phyloP scores from a whole-genome alignment of 257 asterid genomes.

The Scutellaria galericulata region DNA sequence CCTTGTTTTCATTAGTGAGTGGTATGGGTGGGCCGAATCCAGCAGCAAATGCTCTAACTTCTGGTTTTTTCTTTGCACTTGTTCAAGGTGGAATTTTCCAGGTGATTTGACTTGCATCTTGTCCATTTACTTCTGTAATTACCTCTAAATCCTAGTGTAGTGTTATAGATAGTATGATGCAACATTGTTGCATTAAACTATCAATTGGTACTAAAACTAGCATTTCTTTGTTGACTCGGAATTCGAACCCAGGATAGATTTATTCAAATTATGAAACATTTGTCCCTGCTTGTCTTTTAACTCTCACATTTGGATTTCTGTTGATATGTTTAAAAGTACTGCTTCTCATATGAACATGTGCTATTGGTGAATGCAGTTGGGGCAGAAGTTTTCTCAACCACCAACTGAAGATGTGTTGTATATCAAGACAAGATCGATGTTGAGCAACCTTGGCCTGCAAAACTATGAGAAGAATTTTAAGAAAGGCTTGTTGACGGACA shows the following conservation, averaged over 20 bases:
- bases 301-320: background rate
- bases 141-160: background rate
- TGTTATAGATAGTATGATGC: background rate
- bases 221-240: background rate
- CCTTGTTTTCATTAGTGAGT: conserved; percentile 80
- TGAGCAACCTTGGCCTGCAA: conserved; percentile 76
- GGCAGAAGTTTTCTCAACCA: conserved; percentile 81
- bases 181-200: background rate
- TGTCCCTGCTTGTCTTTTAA: background rate
- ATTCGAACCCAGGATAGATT: background rate
- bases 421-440: conserved; percentile 61
- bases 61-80: conserved; percentile 88
- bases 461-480: conserved; percentile 88
- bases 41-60: conserved; percentile 65
- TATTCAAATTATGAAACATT: background rate
- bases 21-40: conserved; percentile 87
- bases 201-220: background rate
- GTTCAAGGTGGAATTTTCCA: conserved; percentile 90
- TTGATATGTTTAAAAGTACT: background rate
- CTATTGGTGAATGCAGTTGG: conserved; percentile 58
- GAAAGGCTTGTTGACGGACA: conserved; percentile 78
- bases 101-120: conserved; percentile 49
- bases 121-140: background rate
- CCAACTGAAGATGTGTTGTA: conserved; percentile 75
- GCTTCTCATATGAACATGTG: conserved; percentile 3